phyloP scores from a whole-genome alignment of 2,329 filamentous ascomycete genomes.

The Pseudocercospora eumusae region DNA sequence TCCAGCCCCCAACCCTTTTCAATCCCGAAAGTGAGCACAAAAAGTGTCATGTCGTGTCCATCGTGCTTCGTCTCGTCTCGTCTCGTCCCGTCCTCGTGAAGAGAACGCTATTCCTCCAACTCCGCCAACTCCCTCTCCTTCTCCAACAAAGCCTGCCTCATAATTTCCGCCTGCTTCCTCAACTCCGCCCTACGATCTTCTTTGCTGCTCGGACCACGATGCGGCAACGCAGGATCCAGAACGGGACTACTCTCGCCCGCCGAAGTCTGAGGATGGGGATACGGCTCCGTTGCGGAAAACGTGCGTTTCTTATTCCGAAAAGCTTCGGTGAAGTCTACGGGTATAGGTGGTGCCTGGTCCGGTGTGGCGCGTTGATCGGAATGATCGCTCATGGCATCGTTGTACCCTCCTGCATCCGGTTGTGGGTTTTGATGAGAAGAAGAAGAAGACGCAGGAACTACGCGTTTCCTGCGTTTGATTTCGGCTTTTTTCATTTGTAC shows the following conservation, averaged over 20 bases:
- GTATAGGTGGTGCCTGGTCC: conserved; percentile 32
- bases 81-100: neutral
- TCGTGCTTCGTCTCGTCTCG: too few species aligned
- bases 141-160: conserved; percentile 69
- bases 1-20: neutral
- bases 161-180: conserved; percentile 71
- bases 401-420: conserved; percentile 38
- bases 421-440: conserved; percentile 57
- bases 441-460: too few species aligned
- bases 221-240: conserved; percentile 38
- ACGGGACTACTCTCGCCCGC: conserved; percentile 14
- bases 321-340: conserved; percentile 42
- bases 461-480: conserved; percentile 92
- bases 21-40: neutral
- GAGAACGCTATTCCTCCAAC: conserved; percentile 28
- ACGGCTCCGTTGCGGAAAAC: conserved; percentile 54
- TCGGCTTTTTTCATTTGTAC: conserved; percentile 99
- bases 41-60: neutral
- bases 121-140: conserved; percentile 72
- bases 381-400: conserved; percentile 29
- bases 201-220: conserved; percentile 42
- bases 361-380: conserved; percentile 23
- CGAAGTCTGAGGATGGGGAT: conserved; percentile 30
- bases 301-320: conserved; percentile 61
- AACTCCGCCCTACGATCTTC: conserved; percentile 66